These are phyloP conservation scores for Alternaria ethzedia DNA, from an alignment of 2,329 filamentous ascomycete species.

Conservation along the genomic window DNA sequence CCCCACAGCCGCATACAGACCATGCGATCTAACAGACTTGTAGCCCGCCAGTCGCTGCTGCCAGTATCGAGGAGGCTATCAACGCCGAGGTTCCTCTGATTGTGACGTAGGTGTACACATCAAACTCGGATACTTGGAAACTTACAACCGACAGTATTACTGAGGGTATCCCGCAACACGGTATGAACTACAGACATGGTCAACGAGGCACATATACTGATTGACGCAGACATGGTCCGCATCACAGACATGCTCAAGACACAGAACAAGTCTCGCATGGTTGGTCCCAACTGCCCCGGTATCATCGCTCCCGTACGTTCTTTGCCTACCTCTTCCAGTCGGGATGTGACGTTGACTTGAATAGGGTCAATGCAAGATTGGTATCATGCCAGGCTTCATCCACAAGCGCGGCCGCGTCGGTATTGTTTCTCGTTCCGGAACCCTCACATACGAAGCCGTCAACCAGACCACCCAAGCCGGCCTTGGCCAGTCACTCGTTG, in stretches of 20 bases:
- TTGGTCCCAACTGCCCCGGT: conserved; percentile 97
- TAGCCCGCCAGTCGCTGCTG: conserved; percentile 88
- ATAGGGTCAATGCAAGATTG: conserved; percentile 97
- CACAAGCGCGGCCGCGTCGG: conserved; percentile 99
- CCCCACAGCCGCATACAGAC: neutral
- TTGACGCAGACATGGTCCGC: conserved; percentile 86
- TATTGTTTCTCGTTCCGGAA: conserved; percentile 97
- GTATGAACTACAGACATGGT: conserved; percentile 57
- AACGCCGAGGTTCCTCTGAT: conserved; percentile 90
- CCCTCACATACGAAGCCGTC: conserved; percentile 98
- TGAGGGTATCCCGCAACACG: conserved; percentile 96
- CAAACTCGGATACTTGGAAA: conserved; percentile 16
- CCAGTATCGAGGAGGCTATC: conserved; percentile 96
- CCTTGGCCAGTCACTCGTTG: conserved; percentile 95
- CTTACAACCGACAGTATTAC: conserved; percentile 69
- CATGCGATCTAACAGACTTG: conserved; percentile 35
- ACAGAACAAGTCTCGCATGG: conserved; percentile 94
- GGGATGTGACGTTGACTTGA: conserved; percentile 19
- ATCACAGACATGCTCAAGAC: conserved; percentile 98
- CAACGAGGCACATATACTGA: conserved; percentile 20
- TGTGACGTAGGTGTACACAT: conserved; percentile 68
- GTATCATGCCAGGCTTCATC: conserved; percentile 99
- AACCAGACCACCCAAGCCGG: conserved; percentile 99
- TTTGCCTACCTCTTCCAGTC: conserved; percentile 7
- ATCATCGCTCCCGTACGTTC: conserved; percentile 77